Conservation (phyloP, 805 yeast genomes). For the Tetrapisispora fleetii region DNA sequence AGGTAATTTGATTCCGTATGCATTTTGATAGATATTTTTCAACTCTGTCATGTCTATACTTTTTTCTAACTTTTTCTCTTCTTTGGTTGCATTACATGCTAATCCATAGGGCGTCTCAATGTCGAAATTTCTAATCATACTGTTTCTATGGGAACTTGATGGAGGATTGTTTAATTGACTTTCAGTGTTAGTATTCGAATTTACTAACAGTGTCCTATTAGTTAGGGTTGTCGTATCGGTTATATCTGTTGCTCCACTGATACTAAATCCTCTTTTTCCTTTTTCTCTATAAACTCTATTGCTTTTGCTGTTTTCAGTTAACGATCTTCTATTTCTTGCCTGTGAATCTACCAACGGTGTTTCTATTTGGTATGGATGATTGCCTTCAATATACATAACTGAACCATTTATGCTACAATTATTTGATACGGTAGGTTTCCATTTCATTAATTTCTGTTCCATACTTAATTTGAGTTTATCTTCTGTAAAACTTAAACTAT, state of each 20-base stretch:
- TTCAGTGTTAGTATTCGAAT: background rate
- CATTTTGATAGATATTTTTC: background rate
- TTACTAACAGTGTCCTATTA: background rate
- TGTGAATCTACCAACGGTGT: slow-evolving; percentile 1
- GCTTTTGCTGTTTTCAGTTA: background rate
- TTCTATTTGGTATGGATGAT: slow-evolving; percentile 22
- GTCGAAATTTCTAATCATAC: background rate
- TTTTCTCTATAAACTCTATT: background rate
- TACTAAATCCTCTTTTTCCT: slow-evolving; percentile 1
- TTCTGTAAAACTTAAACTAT: slow-evolving; percentile 4
- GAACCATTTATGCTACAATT: slow-evolving; percentile 12
- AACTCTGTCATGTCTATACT: background rate
- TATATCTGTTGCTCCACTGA: slow-evolving; percentile 3
- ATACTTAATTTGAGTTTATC: slow-evolving; percentile 15
- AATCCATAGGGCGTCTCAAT: background rate
- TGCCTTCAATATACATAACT: slow-evolving; percentile 18
- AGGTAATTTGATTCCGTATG: slow-evolving; percentile 1
- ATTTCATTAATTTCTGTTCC: slow-evolving; percentile 23
- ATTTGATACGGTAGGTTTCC: slow-evolving; percentile 21
- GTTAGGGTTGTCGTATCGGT: background rate
- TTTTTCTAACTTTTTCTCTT: background rate
- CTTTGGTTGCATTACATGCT: background rate
- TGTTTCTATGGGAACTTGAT: background rate
- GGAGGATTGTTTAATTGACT: background rate
- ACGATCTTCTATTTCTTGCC: background rate